Conservation (phyloP, 495 filamentous ascomycete genomes). For the Pseudoneurospora amorphoporcata region DNA sequence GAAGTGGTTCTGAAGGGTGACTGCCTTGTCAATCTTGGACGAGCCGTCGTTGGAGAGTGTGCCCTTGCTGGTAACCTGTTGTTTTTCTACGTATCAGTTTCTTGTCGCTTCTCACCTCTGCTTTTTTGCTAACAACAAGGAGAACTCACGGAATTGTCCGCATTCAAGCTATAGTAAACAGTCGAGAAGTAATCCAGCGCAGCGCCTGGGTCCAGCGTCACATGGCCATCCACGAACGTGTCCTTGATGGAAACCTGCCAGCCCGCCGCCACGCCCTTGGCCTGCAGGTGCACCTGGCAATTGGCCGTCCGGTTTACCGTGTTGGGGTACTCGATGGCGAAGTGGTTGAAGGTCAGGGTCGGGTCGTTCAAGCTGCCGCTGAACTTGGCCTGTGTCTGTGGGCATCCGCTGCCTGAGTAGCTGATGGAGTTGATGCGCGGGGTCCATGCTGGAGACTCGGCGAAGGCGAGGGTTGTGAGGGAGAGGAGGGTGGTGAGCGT, state of each 20-base stretch:
- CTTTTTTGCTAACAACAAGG: not conserved
- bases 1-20: slow-evolving; percentile 22
- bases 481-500: slow-evolving; percentile 15
- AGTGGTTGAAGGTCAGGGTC: slow-evolving; percentile 23
- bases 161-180: slow-evolving; percentile 31
- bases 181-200: slow-evolving; percentile 27
- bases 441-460: slow-evolving; percentile 11
- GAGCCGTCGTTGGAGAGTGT: slow-evolving; percentile 17
- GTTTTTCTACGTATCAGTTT: not conserved
- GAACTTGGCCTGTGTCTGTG: slow-evolving; percentile 20
- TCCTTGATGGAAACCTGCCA: slow-evolving; percentile 33
- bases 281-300: slow-evolving; percentile 32
- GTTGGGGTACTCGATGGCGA: slow-evolving; percentile 21
- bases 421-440: slow-evolving; percentile 24
- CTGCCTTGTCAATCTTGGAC: slow-evolving; percentile 17
- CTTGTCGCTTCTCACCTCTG: not conserved
- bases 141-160: slow-evolving; percentile 25
- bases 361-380: slow-evolving; percentile 26
- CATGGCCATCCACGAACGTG: slow-evolving; percentile 24
- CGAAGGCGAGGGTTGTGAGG: slow-evolving; percentile 11
- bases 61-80: slow-evolving; percentile 18
- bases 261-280: slow-evolving; percentile 23
- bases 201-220: slow-evolving; percentile 24
- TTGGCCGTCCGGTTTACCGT: slow-evolving; percentile 19
- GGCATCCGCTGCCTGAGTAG: slow-evolving; percentile 32